Evolutionary conservation across 768 basidiomycete genomes (phyloP).

Genomic region (Heimioporus sp.): DNA sequence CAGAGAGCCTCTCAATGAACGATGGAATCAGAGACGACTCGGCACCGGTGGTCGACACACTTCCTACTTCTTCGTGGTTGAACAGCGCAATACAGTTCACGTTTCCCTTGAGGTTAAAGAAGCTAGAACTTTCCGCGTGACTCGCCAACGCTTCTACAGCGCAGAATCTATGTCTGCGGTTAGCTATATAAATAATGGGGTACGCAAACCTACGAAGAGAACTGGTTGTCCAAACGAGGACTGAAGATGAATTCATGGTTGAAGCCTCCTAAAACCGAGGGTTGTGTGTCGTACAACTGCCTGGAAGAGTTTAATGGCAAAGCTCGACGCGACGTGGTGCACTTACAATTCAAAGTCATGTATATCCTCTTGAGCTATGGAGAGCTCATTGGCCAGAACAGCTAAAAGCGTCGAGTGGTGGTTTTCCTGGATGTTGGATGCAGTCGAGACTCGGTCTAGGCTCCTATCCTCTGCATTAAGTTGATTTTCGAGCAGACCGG

Average conservation of each 20-base stretch:
- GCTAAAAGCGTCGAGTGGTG: conserved; percentile 81
- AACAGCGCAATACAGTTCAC: conserved; percentile 89
- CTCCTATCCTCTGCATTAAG: conserved; percentile 30
- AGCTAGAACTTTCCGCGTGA: conserved; percentile 41
- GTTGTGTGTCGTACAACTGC: conserved; percentile 84
- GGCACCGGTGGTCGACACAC: conserved; percentile 80
- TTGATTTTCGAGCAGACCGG: conserved; percentile 67
- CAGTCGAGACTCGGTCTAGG: conserved; percentile 22
- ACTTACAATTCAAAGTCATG: conserved; percentile 92
- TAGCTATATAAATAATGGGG: background rate
- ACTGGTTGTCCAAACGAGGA: conserved; percentile 87
- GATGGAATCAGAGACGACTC: conserved; percentile 83
- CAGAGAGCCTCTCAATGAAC: conserved; percentile 79
- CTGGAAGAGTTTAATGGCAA: conserved; percentile 32
- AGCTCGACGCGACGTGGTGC: conserved; percentile 3
- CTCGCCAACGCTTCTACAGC: conserved; percentile 87
- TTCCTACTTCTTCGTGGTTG: conserved; percentile 94
- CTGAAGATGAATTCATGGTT: conserved; percentile 93
- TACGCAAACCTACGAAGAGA: conserved; percentile 72
- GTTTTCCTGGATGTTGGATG: conserved; percentile 68
- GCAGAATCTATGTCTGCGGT: conserved; percentile 56
- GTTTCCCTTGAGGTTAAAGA: conserved; percentile 59
- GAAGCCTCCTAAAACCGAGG: conserved; percentile 79
- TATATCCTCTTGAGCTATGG: conserved; percentile 74
- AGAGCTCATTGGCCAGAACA: conserved; percentile 72